These are phyloP conservation scores for Barnettozyma pratensis DNA, from an alignment of 805 yeast genomes.

Conservation along the genomic window DNA sequence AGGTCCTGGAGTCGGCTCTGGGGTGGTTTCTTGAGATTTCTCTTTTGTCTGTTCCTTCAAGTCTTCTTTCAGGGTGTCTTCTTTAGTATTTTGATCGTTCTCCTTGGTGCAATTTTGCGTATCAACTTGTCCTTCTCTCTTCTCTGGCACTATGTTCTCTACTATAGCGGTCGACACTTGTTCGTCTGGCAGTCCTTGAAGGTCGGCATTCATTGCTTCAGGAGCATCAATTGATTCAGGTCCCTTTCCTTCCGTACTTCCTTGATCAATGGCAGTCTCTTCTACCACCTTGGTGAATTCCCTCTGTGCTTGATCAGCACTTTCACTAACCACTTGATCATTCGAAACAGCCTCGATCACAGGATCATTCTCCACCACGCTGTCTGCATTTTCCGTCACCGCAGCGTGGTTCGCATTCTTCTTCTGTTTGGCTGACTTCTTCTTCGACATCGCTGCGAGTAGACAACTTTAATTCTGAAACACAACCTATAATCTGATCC, in stretches of 20 bases:
- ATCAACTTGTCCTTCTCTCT: not conserved
- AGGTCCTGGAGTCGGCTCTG: conserved; percentile 7
- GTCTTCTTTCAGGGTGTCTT: not conserved
- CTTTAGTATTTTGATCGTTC: not conserved
- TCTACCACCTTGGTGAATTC: too few relatives aligned
- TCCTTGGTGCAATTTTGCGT: not conserved
- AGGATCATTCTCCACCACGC: not conserved
- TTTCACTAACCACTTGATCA: not conserved
- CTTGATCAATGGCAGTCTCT: too few relatives aligned
- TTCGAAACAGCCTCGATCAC: not conserved
- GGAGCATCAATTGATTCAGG: not conserved
- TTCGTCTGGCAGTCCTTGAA: not conserved
- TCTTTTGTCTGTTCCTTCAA: not conserved
- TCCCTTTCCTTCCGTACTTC: too few relatives aligned
- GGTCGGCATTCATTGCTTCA: not conserved
- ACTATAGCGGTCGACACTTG: not conserved
- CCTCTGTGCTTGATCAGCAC: too few relatives aligned
- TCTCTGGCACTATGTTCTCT: not conserved
- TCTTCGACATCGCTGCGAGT: not conserved
- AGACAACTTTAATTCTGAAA: too few relatives aligned
- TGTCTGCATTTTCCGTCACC: not conserved
- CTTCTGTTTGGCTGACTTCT: not conserved
- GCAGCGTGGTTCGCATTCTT: not conserved
- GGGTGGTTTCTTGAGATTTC: not conserved
- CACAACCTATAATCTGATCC: not conserved